Evolutionary conservation across 169 alveolate species (phyloP).

Genomic region (Cryptosporidium meleagridis): DNA sequence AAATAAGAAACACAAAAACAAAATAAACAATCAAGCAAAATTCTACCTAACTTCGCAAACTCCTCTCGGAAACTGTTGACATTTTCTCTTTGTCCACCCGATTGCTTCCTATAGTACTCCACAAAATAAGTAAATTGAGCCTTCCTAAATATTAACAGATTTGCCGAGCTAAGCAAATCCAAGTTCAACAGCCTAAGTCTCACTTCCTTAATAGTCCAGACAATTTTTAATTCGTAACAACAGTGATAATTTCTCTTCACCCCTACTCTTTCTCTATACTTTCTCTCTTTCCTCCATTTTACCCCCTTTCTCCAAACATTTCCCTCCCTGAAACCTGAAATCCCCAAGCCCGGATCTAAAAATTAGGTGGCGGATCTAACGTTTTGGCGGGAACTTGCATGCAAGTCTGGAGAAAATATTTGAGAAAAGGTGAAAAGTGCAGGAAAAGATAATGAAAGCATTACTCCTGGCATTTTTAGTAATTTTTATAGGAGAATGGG

Average conservation of each 20-base stretch:
- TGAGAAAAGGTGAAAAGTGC: background rate
- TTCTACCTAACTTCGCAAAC: too few species aligned
- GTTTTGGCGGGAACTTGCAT: constrained; percentile 15
- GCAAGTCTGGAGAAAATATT: background rate
- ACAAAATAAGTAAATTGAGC: background rate
- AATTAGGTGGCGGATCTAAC: constrained; percentile 6
- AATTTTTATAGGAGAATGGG: constrained; percentile 2
- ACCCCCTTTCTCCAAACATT: background rate
- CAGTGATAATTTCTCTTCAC: background rate
- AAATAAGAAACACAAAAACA: too few species aligned
- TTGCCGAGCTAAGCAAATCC: background rate
- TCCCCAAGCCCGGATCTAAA: constrained; percentile 5
- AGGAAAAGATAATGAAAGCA: constrained; percentile 5
- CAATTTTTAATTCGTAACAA: background rate
- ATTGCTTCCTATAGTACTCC: background rate
- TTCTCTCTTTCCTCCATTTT: background rate
- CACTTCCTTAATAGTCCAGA: background rate
- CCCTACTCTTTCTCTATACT: background rate
- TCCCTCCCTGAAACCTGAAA: background rate
- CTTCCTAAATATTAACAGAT: background rate
- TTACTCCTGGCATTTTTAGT: background rate
- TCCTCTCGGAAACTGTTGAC: too few species aligned
- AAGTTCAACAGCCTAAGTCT: background rate
- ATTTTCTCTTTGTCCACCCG: too few species aligned
- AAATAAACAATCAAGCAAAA: too few species aligned